A percentile compares a stretch with the other conserved stretches of the same genome.
Conservation (phyloP, 164 flowering plant genomes). For the Dillenia turbinata region DNA sequence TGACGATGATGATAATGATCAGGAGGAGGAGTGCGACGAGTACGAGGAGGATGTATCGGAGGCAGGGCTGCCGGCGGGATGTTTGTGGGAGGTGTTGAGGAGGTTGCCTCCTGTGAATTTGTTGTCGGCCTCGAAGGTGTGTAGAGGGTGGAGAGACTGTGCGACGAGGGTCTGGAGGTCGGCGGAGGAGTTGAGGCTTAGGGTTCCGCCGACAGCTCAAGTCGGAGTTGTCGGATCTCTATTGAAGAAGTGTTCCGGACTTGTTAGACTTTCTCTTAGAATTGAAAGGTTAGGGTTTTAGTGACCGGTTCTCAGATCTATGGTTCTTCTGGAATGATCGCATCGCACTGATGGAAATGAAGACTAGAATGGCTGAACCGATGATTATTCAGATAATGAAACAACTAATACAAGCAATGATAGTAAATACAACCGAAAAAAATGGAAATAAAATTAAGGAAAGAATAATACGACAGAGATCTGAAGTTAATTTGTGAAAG, state of each 20-base stretch:
- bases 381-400: background rate
- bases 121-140: conserved; percentile 74
- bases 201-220: conserved; percentile 61
- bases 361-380: background rate
- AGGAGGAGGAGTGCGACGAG: conserved; percentile 4
- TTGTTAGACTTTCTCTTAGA: conserved; percentile 59
- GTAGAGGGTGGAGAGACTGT: conserved; percentile 84
- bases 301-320: conserved; percentile 10
- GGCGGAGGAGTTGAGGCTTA: conserved; percentile 74
- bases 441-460: background rate
- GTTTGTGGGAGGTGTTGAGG: conserved; percentile 75
- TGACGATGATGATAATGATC: conserved; percentile 15
- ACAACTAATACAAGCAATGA: background rate
- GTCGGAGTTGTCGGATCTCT: conserved; percentile 71
- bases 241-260: conserved; percentile 74
- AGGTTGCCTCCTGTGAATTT: conserved; percentile 73
- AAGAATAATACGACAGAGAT: background rate
- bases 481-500: no score
- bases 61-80: conserved; percentile 31
- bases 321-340: conserved; percentile 5
- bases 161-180: conserved; percentile 64
- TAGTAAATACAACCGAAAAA: background rate
- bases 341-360: background rate
- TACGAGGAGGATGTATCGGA: conserved; percentile 10
- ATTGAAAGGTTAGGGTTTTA: conserved; percentile 75